Base-by-base conservation (phyloP, 257 asterid genomes). In the Anisodus tanguticus region DNA sequence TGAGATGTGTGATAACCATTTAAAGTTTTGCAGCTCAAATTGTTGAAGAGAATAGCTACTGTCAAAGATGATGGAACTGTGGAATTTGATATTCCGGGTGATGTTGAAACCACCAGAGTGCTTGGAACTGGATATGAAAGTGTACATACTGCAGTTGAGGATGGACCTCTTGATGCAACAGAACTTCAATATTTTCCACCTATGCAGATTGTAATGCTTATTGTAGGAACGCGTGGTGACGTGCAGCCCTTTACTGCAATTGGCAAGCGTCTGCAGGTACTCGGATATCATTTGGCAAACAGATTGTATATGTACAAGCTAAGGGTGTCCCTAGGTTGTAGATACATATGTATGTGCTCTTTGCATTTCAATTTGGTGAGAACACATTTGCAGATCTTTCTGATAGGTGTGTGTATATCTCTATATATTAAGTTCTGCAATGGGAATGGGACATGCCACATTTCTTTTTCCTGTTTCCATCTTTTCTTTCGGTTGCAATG, bases 181-280 rank as follows among this genome's bases (percentile, higher is more conserved):
- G 97, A 92, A 71, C 88, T 92, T 87, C 94, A 90, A 68, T 82
- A 94, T 85, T 88, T 94, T 86, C 99, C 93, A 41, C 97, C 98
- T 43, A 19, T 96, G 90, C 97, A 94, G 87, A 92, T 95, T 81
- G 99, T 92, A 54, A 92, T 95, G 88, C 99, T 95, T 82, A 95
- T 95, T 83, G 99, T 95, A 86, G 99, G 98, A 87, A 95, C 99
- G 69, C 95, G 99, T 76, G 99, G 99, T 69, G 99, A 95, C 85
- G 99, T 95, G 82, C 99, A 94, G 89, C 99, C 99, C 47, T 95
- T 95, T 91, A 92, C 92, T 88, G 99, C 99, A 72, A 95, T 95
- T 89, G 99, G 97, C 57, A 95, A 94, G 88, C 85, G 88, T 41
- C 87, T 94, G 53, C 98, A 94, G 98, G 98, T 93, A 90, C 62